Conservation (phyloP, 164 flowering plant species). For the Vitis labrusca region DNA sequence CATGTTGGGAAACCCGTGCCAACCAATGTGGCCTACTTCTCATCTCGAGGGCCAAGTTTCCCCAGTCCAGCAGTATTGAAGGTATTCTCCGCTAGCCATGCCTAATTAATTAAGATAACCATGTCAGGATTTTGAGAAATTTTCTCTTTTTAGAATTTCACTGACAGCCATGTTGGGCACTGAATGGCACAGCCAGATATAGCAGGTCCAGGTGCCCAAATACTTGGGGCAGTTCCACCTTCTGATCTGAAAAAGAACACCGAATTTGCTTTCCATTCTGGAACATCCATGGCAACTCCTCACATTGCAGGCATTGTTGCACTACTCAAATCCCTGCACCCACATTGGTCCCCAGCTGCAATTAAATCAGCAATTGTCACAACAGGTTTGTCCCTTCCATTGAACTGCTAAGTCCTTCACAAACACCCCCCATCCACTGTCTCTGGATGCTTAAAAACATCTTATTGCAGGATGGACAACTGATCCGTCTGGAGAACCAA, state of each 20-base stretch:
- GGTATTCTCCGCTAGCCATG: neutral
- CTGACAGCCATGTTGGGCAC: too few relatives aligned
- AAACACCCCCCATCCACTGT: too few relatives aligned
- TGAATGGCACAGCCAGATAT: conserved; percentile 21
- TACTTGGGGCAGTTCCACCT: conserved; percentile 16
- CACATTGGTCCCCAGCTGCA: conserved; percentile 34
- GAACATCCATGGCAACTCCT: conserved; percentile 38
- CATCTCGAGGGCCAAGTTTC: conserved; percentile 29
- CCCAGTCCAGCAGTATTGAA: conserved; percentile 19
- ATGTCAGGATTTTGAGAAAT: too few relatives aligned
- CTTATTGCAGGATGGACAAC: too few relatives aligned
- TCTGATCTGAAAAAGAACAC: neutral
- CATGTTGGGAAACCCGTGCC: conserved; percentile 14
- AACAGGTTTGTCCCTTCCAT: conserved; percentile 14
- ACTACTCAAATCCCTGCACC: conserved; percentile 22
- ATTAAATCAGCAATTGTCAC: conserved; percentile 30
- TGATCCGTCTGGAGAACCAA: too few relatives aligned
- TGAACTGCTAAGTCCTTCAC: too few relatives aligned
- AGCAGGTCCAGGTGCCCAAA: conserved; percentile 28
- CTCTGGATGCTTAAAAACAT: too few relatives aligned
- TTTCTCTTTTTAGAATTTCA: too few relatives aligned
- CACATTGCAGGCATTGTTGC: conserved; percentile 30
- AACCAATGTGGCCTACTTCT: conserved; percentile 20
- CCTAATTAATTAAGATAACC: too few relatives aligned
- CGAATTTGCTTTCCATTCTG: conserved; percentile 9